phyloP scores from a whole-genome alignment of 805 yeast genomes.

The Candida dajiaensis region DNA sequence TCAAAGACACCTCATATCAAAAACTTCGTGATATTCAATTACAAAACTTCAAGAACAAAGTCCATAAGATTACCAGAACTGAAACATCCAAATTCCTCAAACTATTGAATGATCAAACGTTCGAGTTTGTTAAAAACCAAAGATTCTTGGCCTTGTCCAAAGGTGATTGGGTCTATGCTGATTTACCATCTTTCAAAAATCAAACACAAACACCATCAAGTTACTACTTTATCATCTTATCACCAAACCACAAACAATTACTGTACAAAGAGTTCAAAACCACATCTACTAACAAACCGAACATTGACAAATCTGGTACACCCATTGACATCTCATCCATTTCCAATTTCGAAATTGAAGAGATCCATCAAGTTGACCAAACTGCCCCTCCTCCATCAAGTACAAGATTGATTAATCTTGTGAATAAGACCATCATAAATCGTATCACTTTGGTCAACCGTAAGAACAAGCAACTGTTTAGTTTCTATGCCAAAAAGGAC shows the following conservation, averaged over 20 bases:
- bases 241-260: conserved; percentile 59
- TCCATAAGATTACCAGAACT: conserved; percentile 37
- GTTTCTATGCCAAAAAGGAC: conserved; percentile 67
- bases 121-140: conserved; percentile 70
- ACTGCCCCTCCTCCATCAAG: conserved; percentile 30
- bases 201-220: conserved; percentile 25
- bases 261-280: conserved; percentile 54
- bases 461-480: conserved; percentile 37
- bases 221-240: conserved; percentile 51
- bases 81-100: conserved; percentile 44
- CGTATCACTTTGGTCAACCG: conserved; percentile 46
- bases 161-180: conserved; percentile 78
- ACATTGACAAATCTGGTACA: conserved; percentile 51
- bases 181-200: conserved; percentile 37
- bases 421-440: conserved; percentile 52
- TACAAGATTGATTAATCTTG: conserved; percentile 45
- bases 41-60: conserved; percentile 30
- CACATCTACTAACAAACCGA: conserved; percentile 43
- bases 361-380: conserved; percentile 41
- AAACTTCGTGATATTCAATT: conserved; percentile 53
- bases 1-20: conserved; percentile 38
- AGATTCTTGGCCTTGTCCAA: conserved; percentile 62
- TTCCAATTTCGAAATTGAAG: conserved; percentile 41
- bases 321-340: conserved; percentile 49
- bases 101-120: conserved; percentile 48